Evolutionary conservation across 1,139 yeast genomes (phyloP).

Genomic region (Debaryomyces psychrophilus): DNA sequence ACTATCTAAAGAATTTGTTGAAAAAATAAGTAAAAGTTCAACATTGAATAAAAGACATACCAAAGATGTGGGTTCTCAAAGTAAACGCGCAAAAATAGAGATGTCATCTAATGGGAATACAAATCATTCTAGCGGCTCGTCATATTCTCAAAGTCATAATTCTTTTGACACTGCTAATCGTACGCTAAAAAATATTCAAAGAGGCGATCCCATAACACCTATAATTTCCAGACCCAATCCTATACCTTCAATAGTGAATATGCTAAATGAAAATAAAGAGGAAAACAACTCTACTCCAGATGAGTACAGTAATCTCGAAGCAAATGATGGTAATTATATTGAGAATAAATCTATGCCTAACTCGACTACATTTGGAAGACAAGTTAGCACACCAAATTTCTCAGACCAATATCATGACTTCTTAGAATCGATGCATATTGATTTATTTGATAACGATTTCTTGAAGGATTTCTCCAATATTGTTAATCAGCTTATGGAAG

Average conservation of each 20-base stretch:
- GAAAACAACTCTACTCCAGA: not conserved
- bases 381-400: not conserved
- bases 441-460: constrained; percentile 34
- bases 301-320: not conserved
- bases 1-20: constrained; percentile 27
- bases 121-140: not conserved
- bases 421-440: constrained; percentile 34
- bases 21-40: constrained; percentile 17
- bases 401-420: constrained; percentile 26
- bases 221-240: not conserved
- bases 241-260: not conserved
- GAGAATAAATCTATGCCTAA: not conserved
- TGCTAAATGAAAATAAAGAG: not conserved
- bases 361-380: not conserved
- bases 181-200: not conserved
- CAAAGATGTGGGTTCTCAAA: not conserved
- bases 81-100: not conserved
- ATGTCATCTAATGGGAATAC: not conserved
- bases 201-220: not conserved
- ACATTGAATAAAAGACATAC: not conserved
- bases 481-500: constrained; percentile 17
- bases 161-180: not conserved
- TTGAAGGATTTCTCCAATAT: constrained; percentile 33
- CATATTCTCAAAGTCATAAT: not conserved
- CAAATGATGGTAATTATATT: not conserved